Conservation (phyloP, 345 rosid genomes). For the Melastoma malabathricum region DNA sequence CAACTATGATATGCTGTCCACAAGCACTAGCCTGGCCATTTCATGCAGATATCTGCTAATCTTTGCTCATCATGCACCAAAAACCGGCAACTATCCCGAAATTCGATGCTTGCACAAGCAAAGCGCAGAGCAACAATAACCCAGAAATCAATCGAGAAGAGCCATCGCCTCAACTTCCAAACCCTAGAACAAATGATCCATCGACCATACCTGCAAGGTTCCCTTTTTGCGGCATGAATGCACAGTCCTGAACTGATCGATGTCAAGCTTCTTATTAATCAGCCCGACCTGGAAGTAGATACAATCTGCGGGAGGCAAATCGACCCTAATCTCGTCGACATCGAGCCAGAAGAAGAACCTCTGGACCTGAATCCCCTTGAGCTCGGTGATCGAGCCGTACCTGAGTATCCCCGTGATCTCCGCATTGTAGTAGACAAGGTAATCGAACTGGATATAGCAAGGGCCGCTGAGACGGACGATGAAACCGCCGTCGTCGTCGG, state of each 20-base stretch:
- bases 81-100: too few relatives aligned
- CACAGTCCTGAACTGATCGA: conserved; percentile 66
- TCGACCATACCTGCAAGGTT: too few relatives aligned
- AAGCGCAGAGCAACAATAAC: too few relatives aligned
- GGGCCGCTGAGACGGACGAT: conserved; percentile 32
- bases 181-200: conserved; percentile 15
- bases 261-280: conserved; percentile 75
- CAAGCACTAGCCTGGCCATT: too few relatives aligned
- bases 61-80: too few relatives aligned
- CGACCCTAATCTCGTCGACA: conserved; percentile 78
- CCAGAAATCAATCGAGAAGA: conserved; percentile 19
- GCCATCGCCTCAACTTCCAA: conserved; percentile 17
- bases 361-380: conserved; percentile 78
- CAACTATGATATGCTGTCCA: too few relatives aligned
- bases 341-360: conserved; percentile 64
- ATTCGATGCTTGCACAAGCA: too few relatives aligned
- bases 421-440: conserved; percentile 66
- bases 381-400: conserved; percentile 57
- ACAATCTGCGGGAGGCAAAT: conserved; percentile 70
- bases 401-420: conserved; percentile 51
- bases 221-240: conserved; percentile 52
- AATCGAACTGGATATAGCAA: conserved; percentile 66
- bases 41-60: too few relatives aligned
- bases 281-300: conserved; percentile 86
- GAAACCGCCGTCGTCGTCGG: conserved; percentile 43